Evolutionary conservation across 108 stramenopile species (phyloP), one percentile per base, ranked within the genome.

Genomic region (Pseudonitzschia pungens): DNA sequence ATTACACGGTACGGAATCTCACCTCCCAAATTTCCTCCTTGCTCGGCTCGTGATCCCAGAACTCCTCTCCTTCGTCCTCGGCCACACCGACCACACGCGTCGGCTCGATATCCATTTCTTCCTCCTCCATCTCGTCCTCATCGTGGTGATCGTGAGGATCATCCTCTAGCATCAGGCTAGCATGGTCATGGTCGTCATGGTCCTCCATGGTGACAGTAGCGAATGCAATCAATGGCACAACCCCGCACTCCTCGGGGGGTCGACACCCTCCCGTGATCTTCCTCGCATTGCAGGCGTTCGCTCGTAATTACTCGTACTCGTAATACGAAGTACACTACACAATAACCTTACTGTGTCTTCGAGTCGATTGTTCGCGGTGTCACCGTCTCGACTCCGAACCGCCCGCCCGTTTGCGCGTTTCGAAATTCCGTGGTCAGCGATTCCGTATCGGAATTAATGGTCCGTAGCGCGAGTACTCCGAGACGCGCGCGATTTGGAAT

Each of bases 21-120:
- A 67, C 66, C 66, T 45, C 43, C 43, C 43, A 67, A n/a, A 67
- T 67, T 67, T 67, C 43, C n/a, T 48, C 66, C 24, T 50, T 67
- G 21, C 40, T 67, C 21, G 66, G 66, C 43, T 67, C 45, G 26
- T 45, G 43, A 18, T 45, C 66, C 43, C 43, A 67, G 42, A 67
- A 67, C 31, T 67, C 66, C 6, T 62, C 60, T 18, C 20, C 27
- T 15, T 62, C 33, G 20, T 16, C n/a, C 4, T 31, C 36, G 33
- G 9, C 12, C 2, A 18, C 36, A 21, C 36, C 36, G 57, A 58
- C 29, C 36, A 33, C 60, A 6, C 60, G 29, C 12, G 12, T 62
- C 8, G 60, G 60, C 29, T 62, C 60, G n/a, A 62, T 62, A 33
- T 62, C 60, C 60, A 62, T 62, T 33, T 62, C 32, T 5, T 62